Evolutionary conservation across 2,329 filamentous ascomycete species (phyloP), one percentile per base, ranked within the genome.

Genomic region (Fusarium lateritium): DNA sequence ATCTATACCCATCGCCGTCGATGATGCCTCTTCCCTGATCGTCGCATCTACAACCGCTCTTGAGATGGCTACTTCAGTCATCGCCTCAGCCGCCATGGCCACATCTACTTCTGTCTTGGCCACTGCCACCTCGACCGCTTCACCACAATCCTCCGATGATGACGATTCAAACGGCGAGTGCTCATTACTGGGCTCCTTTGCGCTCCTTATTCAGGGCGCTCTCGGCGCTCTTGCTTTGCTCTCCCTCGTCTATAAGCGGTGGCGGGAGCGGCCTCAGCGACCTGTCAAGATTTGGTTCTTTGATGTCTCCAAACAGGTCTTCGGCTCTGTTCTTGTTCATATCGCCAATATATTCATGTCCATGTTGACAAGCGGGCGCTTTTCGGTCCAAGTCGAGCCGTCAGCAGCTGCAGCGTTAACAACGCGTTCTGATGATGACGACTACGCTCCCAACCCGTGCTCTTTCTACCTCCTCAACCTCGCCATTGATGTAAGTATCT

Each of bases 241-340:
- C 56, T 93, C 94, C 2, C 86, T 99, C 49, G 95, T 98, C 9
- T 97, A 89, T 83, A 99, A 99, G 84, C 88, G 96, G 72, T 97
- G 92, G 89, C 89, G 93, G 70, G 96, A 99, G 81, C 87, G 93
- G 59, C 95, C 96, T 2, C 95, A 98, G 78, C 88, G 96, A 56
- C 95, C 95, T 2, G 77, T 98, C 76, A 97, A 97, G 85, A 94
- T 99, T 70, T 99, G 96, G 95, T 94, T 93, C 79, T 99, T 98
- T 79, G 96, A 99, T 77, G 96, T 91, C 24, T 97, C 94, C 33
- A 99, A 99, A 84, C 96, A 99, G 83, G 94, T 99, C 55, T 92
- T 98, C 75, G 96, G 96, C 22, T 97, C 94, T 31, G 91, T 94
- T 45, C 86, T 99, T 78, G 89, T 98, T 34, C 96, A 99, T 81